These are phyloP conservation scores for Staphylotrichum longicolle DNA, from an alignment of 495 filamentous ascomycete species.

Conservation along the genomic window DNA sequence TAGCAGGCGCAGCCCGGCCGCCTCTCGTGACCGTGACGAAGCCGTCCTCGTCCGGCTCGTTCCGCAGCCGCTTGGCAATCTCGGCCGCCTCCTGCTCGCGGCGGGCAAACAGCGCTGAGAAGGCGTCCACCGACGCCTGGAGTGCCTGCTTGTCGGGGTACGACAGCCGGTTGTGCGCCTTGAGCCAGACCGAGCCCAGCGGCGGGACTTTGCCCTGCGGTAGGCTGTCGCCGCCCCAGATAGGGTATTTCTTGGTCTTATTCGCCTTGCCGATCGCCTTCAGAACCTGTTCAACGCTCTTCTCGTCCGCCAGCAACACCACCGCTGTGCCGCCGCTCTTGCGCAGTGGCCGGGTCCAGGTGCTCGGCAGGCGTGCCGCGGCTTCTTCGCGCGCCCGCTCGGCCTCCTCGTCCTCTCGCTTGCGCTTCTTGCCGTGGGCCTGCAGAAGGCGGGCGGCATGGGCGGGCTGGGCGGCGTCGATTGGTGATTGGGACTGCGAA, in stretches of 20 bases:
- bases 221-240: constrained; percentile 60
- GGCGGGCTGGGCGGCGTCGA: constrained; percentile 37
- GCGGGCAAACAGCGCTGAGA: constrained; percentile 69
- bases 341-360: constrained; percentile 73
- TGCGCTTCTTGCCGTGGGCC: constrained; percentile 65
- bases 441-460: constrained; percentile 40
- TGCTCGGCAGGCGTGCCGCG: constrained; percentile 56
- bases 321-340: constrained; percentile 73
- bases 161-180: constrained; percentile 60
- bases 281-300: constrained; percentile 66
- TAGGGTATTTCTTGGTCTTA: constrained; percentile 53
- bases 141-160: constrained; percentile 65
- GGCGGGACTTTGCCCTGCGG: constrained; percentile 48
- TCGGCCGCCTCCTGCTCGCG: constrained; percentile 65
- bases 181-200: constrained; percentile 63
- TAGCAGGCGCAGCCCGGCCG: constrained; percentile 67
- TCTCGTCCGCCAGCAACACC: constrained; percentile 76
- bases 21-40: constrained; percentile 89
- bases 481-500: constrained; percentile 19
- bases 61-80: constrained; percentile 59
- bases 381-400: constrained; percentile 55
- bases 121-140: constrained; percentile 71
- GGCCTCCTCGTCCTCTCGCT: constrained; percentile 53
- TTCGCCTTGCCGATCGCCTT: constrained; percentile 65
- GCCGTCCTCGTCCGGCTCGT: constrained; percentile 88